phyloP scores from a whole-genome alignment of 2,329 filamentous ascomycete genomes.

The Phaeosphaeriaceae sp. region DNA sequence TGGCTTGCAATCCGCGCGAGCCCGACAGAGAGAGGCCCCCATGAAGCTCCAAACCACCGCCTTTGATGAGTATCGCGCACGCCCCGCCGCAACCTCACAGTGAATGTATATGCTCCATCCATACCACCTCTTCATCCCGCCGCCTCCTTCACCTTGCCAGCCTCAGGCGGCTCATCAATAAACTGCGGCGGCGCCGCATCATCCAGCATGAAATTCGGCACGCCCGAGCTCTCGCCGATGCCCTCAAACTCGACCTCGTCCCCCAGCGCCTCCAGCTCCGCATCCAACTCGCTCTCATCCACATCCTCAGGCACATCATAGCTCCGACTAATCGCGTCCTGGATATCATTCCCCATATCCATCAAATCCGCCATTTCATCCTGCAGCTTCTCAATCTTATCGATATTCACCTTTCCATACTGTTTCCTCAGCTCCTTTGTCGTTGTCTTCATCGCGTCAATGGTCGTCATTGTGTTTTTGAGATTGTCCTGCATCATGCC shows the following conservation, averaged over 20 bases:
- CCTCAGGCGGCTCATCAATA: slow-evolving; percentile 85
- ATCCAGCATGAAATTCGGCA: slow-evolving; percentile 89
- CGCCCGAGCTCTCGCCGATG: slow-evolving; percentile 63
- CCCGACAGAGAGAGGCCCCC: too few relatives aligned
- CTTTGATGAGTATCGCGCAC: background rate
- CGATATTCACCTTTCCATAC: slow-evolving; percentile 96
- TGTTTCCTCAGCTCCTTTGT: slow-evolving; percentile 92
- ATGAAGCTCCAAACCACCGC: background rate
- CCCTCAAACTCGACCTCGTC: slow-evolving; percentile 91
- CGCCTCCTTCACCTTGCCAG: slow-evolving; percentile 80
- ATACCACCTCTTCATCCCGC: slow-evolving; percentile 55
- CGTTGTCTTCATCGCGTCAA: slow-evolving; percentile 96
- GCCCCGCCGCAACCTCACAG: background rate
- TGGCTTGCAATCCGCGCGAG: background rate
- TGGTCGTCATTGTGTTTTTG: slow-evolving; percentile 97
- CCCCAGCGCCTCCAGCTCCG: slow-evolving; percentile 91
- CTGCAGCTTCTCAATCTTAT: slow-evolving; percentile 96
- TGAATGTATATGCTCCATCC: background rate
- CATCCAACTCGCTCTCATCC: slow-evolving; percentile 94
- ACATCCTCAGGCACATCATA: slow-evolving; percentile 98
- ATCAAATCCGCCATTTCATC: slow-evolving; percentile 99
- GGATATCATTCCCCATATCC: slow-evolving; percentile 97
- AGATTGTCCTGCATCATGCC: slow-evolving; percentile 99
- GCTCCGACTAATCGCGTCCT: slow-evolving; percentile 87
- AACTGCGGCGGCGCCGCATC: slow-evolving; percentile 84